Conservation (phyloP, 345 rosid species). For the Crucihimalaya himalaica region DNA sequence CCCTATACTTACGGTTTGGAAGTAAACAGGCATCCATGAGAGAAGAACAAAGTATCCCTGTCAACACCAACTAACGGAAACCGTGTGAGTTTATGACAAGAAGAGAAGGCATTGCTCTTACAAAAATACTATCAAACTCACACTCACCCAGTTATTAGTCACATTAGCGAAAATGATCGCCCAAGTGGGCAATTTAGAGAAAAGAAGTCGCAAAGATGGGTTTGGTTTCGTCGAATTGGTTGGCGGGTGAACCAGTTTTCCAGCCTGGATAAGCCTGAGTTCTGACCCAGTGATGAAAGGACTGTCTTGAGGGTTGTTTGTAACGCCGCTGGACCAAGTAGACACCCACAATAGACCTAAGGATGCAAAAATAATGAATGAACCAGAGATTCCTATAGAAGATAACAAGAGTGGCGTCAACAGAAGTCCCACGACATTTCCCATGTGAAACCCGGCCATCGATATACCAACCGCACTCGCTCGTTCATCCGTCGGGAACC, state of each 20-base stretch:
- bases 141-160: slow-evolving; percentile 91
- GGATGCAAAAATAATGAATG: slow-evolving; percentile 75
- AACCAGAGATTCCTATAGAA: slow-evolving; percentile 68
- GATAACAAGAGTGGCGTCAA: slow-evolving; percentile 81
- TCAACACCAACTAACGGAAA: slow-evolving; percentile 22
- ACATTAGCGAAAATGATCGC: slow-evolving; percentile 84
- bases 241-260: slow-evolving; percentile 48
- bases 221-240: slow-evolving; percentile 22
- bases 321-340: slow-evolving; percentile 59
- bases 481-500: slow-evolving; percentile 84
- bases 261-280: slow-evolving; percentile 69
- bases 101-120: neutral
- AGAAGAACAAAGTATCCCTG: slow-evolving; percentile 99
- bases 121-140: slow-evolving; percentile 8
- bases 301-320: slow-evolving; percentile 69
- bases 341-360: slow-evolving; percentile 76
- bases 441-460: slow-evolving; percentile 97
- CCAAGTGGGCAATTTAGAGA: slow-evolving; percentile 83
- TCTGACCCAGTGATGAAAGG: slow-evolving; percentile 60
- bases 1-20: slow-evolving; percentile 66
- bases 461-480: slow-evolving; percentile 91
- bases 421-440: slow-evolving; percentile 79
- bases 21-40: slow-evolving; percentile 97
- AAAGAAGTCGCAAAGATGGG: slow-evolving; percentile 57
- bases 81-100: neutral